A percentile compares a stretch with the other conserved stretches of the same genome.
phyloP scores from a whole-genome alignment of 129 eudicot species.

The Pseudognaphalium luteoalbum region DNA sequence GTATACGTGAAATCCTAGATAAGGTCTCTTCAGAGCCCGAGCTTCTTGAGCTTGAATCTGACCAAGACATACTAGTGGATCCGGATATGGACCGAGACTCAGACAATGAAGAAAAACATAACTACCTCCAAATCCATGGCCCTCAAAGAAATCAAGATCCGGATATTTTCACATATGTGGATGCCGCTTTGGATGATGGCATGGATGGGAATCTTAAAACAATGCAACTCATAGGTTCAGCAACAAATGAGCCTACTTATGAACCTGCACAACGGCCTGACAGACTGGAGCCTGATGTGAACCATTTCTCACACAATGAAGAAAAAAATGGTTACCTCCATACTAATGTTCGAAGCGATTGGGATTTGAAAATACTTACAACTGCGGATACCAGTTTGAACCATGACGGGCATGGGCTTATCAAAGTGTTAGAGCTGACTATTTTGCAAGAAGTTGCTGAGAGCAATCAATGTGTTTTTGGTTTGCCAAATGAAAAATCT shows the following conservation, averaged over 20 bases:
- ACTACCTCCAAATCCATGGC: neutral
- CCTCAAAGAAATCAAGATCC: neutral
- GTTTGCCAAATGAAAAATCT: neutral
- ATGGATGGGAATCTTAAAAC: neutral
- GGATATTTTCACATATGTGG: neutral
- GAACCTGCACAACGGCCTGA: neutral
- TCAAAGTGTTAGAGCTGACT: neutral
- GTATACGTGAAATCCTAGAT: constrained; percentile 39
- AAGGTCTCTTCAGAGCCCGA: constrained; percentile 46
- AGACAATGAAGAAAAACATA: neutral
- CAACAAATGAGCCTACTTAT: neutral
- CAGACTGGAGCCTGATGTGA: too few species aligned
- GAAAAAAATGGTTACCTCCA: too few species aligned
- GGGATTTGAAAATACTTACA: too few species aligned
- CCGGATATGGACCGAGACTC: neutral
- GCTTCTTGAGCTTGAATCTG: constrained; percentile 42
- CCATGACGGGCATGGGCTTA: neutral
- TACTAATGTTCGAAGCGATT: too few species aligned
- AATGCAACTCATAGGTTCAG: neutral
- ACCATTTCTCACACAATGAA: too few species aligned
- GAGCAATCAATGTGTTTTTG: neutral
- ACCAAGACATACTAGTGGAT: constrained; percentile 15
- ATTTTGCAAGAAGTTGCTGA: neutral
- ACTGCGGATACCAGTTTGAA: neutral
- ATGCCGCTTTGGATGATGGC: neutral